Evolutionary conservation across 768 basidiomycete genomes (phyloP).

Genomic region (Naematelia aurantialba): DNA sequence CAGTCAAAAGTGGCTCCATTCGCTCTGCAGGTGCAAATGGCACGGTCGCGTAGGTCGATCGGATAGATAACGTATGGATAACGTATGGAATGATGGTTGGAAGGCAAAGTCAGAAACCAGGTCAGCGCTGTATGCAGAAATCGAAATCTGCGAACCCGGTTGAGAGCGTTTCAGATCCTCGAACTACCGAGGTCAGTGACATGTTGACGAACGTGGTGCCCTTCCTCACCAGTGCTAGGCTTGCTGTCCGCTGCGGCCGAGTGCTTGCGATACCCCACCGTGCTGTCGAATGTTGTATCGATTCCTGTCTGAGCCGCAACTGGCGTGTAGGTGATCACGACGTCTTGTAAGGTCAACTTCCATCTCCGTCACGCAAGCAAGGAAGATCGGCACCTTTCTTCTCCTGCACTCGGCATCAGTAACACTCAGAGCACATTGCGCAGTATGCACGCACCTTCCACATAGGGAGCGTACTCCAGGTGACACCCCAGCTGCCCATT

Average conservation of each 20-base stretch:
- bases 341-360: constrained; percentile 37
- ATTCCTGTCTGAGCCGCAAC: constrained; percentile 21
- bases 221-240: constrained; percentile 41
- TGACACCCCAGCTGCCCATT: constrained; percentile 51
- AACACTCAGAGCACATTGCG: neutral
- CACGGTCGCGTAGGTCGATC: neutral
- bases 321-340: constrained; percentile 52
- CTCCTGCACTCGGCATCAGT: constrained; percentile 19
- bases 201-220: neutral
- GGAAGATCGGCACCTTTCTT: constrained; percentile 45
- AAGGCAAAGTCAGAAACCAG: too few species aligned
- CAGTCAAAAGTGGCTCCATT: constrained; percentile 51
- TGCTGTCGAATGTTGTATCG: constrained; percentile 46
- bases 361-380: neutral
- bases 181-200: constrained; percentile 21
- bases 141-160: too few species aligned
- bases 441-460: constrained; percentile 51
- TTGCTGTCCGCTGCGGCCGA: constrained; percentile 31
- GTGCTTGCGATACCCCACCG: constrained; percentile 50
- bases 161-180: constrained; percentile 47
- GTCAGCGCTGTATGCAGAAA: too few species aligned
- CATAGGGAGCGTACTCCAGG: constrained; percentile 53
- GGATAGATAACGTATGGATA: constrained; percentile 6
- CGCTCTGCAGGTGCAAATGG: constrained; percentile 1
- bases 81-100: too few species aligned